Evolutionary conservation across 805 yeast genomes (phyloP), one percentile per base, ranked within the genome.

Genomic region (Dipodascus albidus): DNA sequence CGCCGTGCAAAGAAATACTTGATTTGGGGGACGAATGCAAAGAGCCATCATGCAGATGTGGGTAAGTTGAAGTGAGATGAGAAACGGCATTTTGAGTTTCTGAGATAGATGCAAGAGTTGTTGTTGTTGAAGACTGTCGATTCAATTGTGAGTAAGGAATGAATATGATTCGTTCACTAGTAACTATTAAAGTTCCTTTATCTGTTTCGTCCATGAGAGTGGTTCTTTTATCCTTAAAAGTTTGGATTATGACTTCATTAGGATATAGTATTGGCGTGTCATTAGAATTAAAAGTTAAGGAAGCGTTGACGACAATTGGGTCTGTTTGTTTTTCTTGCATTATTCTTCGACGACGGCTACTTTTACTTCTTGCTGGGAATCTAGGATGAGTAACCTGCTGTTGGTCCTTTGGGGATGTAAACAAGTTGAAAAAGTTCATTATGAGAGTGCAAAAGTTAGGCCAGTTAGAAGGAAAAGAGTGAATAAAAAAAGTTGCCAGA

Each of bases 191-290:
- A 6, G 55, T 44, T 4, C 64, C 64, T 1, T 47, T 21, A n/a
- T 51, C 50, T 20, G 57, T 44, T 17, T 54, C 54, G 21, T 51
- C 52, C 22, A 54, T 54, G 24, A 61, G 58, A 23, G 33, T 27
- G 33, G 33, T 27, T 27, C 57, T 52, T 22, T 63, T 59, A 27
- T 54, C 55, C 33, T 61, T 55, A 51, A 64, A 62, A 42, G 55
- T 44, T 49, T 61, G 66, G 50, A 64, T 51, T 31, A 64, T 57
- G 24, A 62, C 52, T 50, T 64, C 67, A 54, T 64, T 64, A 41
- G 67, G 67, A 15, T 61, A 52, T 42, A 64, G 54, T 20, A 64
- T 64, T 33, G 66, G 66, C 9, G 33, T 6, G 33, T 27, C 11
- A 11, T 6, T 11, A 11, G 33, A 27, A 11, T 27, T 27, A 11